A percentile compares a stretch with the other conserved stretches of the same genome.
These are phyloP conservation scores for Chloropicon primus DNA, from an alignment of 139 green algal genomes.

Conservation along the genomic window DNA sequence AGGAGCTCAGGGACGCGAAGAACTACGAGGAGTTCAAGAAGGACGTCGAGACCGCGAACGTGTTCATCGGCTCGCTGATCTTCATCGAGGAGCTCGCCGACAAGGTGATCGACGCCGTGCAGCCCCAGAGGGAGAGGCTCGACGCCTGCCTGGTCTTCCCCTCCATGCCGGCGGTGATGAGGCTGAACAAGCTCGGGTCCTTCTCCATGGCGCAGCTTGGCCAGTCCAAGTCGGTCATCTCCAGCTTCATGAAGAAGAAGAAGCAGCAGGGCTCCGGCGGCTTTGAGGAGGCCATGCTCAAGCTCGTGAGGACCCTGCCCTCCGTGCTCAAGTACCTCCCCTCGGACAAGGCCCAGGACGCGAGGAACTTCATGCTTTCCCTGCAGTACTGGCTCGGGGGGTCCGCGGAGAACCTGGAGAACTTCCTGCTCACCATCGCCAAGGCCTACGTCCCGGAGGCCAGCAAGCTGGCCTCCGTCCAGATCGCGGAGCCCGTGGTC, in stretches of 20 bases:
- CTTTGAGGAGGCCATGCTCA: slow-evolving; percentile 98
- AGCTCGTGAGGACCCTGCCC: slow-evolving; percentile 77
- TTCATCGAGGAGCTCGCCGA: slow-evolving; percentile 99
- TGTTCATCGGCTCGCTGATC: slow-evolving; percentile 99
- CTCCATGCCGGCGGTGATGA: slow-evolving; percentile 97
- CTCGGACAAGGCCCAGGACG: slow-evolving; percentile 78
- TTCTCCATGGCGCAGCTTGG: slow-evolving; percentile 96
- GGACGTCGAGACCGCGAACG: slow-evolving; percentile 79
- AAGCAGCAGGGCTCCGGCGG: slow-evolving; percentile 25
- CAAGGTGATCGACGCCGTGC: slow-evolving; percentile 85
- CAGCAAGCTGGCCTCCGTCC: slow-evolving; percentile 54
- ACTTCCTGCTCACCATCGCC: slow-evolving; percentile 81
- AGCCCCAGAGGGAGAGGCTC: slow-evolving; percentile 55
- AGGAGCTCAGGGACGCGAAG: slow-evolving; percentile 80
- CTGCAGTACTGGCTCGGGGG: slow-evolving; percentile 99
- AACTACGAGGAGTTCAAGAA: slow-evolving; percentile 83
- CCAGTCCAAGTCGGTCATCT: slow-evolving; percentile 82
- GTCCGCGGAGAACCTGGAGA: slow-evolving; percentile 94
- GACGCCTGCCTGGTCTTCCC: slow-evolving; percentile 97
- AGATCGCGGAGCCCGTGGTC: slow-evolving; percentile 63
- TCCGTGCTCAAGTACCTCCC: slow-evolving; percentile 92
- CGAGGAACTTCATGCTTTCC: slow-evolving; percentile 76
- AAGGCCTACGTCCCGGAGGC: slow-evolving; percentile 74
- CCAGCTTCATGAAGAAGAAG: slow-evolving; percentile 87
- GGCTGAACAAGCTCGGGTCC: slow-evolving; percentile 95